phyloP scores from a whole-genome alignment of 2,329 filamentous ascomycete species.

The Colletotrichum trifolii region DNA sequence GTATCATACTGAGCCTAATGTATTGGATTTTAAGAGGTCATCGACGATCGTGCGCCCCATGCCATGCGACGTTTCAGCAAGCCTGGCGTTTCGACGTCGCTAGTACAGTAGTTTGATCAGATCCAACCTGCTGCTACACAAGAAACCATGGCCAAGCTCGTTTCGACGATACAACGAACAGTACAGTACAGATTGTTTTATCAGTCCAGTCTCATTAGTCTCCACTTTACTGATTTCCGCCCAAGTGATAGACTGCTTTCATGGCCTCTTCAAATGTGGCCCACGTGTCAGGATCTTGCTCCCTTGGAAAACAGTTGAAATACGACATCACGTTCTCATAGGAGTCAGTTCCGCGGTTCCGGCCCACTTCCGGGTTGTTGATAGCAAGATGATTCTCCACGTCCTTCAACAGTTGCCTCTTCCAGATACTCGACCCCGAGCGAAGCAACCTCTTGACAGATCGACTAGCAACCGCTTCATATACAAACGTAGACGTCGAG shows the following conservation, averaged over 20 bases:
- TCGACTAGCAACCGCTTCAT: slow-evolving; percentile 10
- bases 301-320: neutral
- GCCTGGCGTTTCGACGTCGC: too few relatives aligned
- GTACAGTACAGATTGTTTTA: too few relatives aligned
- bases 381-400: neutral
- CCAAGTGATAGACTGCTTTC: neutral
- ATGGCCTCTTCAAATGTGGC: neutral
- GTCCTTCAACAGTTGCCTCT: slow-evolving; percentile 1
- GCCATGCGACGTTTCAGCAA: too few relatives aligned
- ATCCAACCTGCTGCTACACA: too few relatives aligned
- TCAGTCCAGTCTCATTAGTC: too few relatives aligned
- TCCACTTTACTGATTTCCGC: too few relatives aligned
- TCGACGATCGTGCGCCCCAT: too few relatives aligned
- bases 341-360: neutral
- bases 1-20: too few relatives aligned
- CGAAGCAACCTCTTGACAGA: neutral
- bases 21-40: too few relatives aligned
- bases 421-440: slow-evolving; percentile 5
- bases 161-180: too few relatives aligned
- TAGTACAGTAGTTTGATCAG: too few relatives aligned
- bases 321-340: neutral
- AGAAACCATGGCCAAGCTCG: too few relatives aligned
- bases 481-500: slow-evolving; percentile 3
- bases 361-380: neutral
- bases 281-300: neutral